Evolutionary conservation across 2,329 filamentous ascomycete species (phyloP), one percentile per base, ranked within the genome.

Genomic region (Apiospora aurea): DNA sequence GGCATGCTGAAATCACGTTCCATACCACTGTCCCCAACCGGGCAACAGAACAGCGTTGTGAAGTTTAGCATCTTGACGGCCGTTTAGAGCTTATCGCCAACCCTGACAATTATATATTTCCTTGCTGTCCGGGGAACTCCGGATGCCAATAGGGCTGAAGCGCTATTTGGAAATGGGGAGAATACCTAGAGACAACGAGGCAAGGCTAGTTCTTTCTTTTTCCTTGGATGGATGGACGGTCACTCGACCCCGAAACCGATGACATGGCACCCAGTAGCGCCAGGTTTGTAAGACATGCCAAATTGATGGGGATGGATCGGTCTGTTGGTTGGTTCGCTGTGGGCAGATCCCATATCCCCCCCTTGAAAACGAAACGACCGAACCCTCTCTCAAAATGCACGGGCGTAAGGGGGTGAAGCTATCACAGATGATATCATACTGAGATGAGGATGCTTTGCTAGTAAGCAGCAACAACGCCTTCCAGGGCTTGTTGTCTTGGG

Each of bases 351-450:
- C 26, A 29, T 29, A 29, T 29, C 26, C 26, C 21, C 21, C 46
- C 46, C 21, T 49, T n/a, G 46, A 49, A 24, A 49, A 29, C 26
- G 51, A 57, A 57, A 57, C 29, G 53, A 61, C 21, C 29, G 53
- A 57, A 29, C 53, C 26, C 49, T 2, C 49, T 11, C 6, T 24
- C 49, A 16, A 14, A 8, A 26, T 21, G 51, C 51, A 57, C 51
- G 26, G 51, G 8, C 26, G 26, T 29, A 38, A 21, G 29, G 53
- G 53, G 53, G 53, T 61, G 53, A 61, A 61, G 53, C 21, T 61
- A 61, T 61, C 53, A 61, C 53, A 13, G 16, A 61, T 61, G 53
- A 61, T 61, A 61, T 61, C 53, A 61, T 61, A 61, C 8, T 6
- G 10, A 21, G 38, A 26, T n/a, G n/a, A 38, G 34, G 34, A 34